Base-by-base conservation (phyloP, 305 asterid genomes). In the Solanum hybrid region DNA sequence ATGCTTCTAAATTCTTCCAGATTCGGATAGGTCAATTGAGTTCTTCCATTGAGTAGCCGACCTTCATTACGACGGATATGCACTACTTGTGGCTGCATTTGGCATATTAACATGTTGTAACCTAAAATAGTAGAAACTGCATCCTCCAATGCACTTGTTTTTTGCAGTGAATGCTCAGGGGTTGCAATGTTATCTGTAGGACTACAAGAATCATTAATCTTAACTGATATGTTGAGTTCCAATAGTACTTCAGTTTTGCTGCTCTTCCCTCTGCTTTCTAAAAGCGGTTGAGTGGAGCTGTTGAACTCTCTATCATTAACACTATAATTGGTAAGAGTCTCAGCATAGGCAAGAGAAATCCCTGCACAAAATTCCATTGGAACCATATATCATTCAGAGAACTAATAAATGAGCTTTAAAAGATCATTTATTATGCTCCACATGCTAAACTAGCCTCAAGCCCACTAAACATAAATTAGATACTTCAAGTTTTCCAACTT, bases 1-100 rank as follows among this genome's bases (percentile, higher is more conserved):
- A 93, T 95, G 82, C 93, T 87, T 90, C 97, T 95, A 92, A 94
- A 98, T 91, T 98, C 99, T 73, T 97, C 98, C 5, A 96, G 95
- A 91, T 97, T 92, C 2, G 96, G 98, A 91, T 96, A 93, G 87
- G 90, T 92, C 90, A 94, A 79, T 84, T 93, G 96, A 84, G 90
- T 90, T 88, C 92, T 93, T 86, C 93, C 98, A 89, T 92, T 93
- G 73, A 89, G 93, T 77, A 29, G 90, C 85, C 87, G 89, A 89
- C 89, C 91, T 2, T 90, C 91, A 85, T 92, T 94, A 13, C 26
- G 89, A 87, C 81, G 83, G 31, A 73, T 89, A 27, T 68, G 90
- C 70, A 51, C 86, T 70, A 91, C 94, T 3, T 36, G 94, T 20
- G 93, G 91, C 29, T 89, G 93, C 45, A 91, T 76, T 78, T 87